Evolutionary conservation across 768 basidiomycete species (phyloP).

Genomic region (Psilocybe sp.): DNA sequence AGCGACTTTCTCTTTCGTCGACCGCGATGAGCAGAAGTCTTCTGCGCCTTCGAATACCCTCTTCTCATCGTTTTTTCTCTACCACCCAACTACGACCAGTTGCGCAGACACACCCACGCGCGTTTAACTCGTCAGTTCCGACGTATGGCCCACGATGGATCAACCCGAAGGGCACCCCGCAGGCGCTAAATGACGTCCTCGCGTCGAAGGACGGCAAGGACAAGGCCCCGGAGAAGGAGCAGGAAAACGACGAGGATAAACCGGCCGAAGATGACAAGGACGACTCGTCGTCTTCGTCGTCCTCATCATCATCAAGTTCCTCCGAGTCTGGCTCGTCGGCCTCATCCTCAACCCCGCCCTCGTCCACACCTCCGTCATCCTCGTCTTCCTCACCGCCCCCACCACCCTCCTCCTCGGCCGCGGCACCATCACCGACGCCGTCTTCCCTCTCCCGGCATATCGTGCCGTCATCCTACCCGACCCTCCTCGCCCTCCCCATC

Average conservation of each 20-base stretch:
- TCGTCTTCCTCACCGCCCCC: slow-evolving; percentile 10
- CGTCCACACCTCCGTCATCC: slow-evolving; percentile 13
- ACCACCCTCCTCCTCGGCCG: slow-evolving; percentile 15
- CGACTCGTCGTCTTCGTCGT: slow-evolving; percentile 8
- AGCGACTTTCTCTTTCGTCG: too few species aligned
- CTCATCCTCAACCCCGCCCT: slow-evolving; percentile 14
- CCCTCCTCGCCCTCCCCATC: slow-evolving; percentile 92
- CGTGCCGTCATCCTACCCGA: slow-evolving; percentile 89
- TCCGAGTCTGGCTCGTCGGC: slow-evolving; percentile 14
- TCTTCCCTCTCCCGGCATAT: slow-evolving; percentile 78
- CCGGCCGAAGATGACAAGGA: slow-evolving; percentile 2
- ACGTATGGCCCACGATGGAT: slow-evolving; percentile 3
- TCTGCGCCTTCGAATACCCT: too few species aligned
- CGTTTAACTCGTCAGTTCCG: too few species aligned
- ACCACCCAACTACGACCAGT: too few species aligned
- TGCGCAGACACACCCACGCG: too few species aligned
- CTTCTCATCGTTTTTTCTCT: too few species aligned
- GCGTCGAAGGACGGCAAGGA: neutral
- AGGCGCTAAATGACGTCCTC: slow-evolving; percentile 3
- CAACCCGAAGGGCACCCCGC: slow-evolving; percentile 5
- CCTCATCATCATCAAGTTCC: slow-evolving; percentile 14
- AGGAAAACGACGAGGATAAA: neutral
- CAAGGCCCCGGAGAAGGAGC: neutral
- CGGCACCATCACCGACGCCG: slow-evolving; percentile 29
- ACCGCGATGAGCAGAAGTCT: too few species aligned